Conservation (phyloP, 129 eudicot species). For the Arctium minus region DNA sequence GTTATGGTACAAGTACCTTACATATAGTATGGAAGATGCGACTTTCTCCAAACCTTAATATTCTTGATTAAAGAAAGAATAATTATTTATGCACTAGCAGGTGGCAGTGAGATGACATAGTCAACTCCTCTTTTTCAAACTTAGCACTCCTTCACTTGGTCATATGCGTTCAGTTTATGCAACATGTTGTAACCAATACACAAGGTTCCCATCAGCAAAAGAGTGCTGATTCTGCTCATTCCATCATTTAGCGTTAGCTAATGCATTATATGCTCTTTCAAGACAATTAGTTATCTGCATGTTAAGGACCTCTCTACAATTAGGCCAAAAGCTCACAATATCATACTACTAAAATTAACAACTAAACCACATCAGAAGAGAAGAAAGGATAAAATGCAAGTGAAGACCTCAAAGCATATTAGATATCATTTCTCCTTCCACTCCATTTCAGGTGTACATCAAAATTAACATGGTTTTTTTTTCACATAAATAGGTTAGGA, state of each 20-base stretch:
- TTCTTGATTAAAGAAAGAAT: too few relatives aligned
- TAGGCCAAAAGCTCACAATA: not conserved
- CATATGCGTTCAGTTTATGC: not conserved
- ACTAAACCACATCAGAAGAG: not conserved
- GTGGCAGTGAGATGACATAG: too few relatives aligned
- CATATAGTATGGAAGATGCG: too few relatives aligned
- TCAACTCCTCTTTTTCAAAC: too few relatives aligned
- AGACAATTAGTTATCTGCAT: not conserved
- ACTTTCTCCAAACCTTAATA: too few relatives aligned
- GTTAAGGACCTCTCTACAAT: not conserved
- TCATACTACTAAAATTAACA: not conserved
- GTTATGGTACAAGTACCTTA: too few relatives aligned
- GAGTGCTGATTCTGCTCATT: not conserved
- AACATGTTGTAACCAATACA: not conserved
- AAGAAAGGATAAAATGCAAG: not conserved
- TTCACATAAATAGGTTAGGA: not conserved
- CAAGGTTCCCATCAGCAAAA: not conserved
- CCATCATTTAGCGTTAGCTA: too few relatives aligned
- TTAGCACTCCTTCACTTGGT: too few relatives aligned
- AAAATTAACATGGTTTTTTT: not conserved
- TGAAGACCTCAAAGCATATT: not conserved
- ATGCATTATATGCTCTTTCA: too few relatives aligned
- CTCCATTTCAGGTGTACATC: not conserved
- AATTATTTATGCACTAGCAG: too few relatives aligned
- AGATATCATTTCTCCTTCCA: not conserved